Percentiles rank a stretch among this genome's conserved stretches.
Evolutionary conservation across 805 yeast species (phyloP).

Genomic region (Barnettozyma siamensis): DNA sequence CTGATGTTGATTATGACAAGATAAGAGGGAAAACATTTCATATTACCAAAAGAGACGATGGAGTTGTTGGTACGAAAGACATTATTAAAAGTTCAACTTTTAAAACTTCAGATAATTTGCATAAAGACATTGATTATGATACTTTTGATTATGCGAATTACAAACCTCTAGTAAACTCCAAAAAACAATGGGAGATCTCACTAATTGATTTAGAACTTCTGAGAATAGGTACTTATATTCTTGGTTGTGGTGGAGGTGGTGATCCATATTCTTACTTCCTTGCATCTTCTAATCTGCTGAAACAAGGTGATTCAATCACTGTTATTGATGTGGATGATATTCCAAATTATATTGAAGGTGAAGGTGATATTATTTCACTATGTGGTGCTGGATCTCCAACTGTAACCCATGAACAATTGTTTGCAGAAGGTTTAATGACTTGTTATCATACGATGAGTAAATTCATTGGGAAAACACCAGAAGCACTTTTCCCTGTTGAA

Average conservation of each 20-base stretch:
- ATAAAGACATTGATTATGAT: constrained; percentile 3
- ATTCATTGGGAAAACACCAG: constrained; percentile 27
- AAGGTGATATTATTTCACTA: constrained; percentile 29
- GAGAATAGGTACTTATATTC: constrained; percentile 40
- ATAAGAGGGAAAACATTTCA: constrained; percentile 29
- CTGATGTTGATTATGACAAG: constrained; percentile 19
- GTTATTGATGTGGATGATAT: constrained; percentile 28
- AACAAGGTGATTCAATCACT: constrained; percentile 29
- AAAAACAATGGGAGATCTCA: constrained; percentile 23
- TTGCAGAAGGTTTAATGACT: constrained; percentile 28
- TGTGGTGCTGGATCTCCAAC: constrained; percentile 24
- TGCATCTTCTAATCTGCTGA: constrained; percentile 29
- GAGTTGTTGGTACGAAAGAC: background rate
- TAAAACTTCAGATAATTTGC: background rate
- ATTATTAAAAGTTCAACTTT: constrained; percentile 8
- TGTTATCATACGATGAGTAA: constrained; percentile 26
- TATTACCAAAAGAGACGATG: constrained; percentile 21
- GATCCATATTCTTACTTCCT: constrained; percentile 37
- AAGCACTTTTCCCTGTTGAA: constrained; percentile 34
- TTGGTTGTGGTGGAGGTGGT: constrained; percentile 51
- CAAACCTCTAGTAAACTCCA: constrained; percentile 11
- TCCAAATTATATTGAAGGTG: constrained; percentile 7
- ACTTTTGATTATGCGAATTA: constrained; percentile 23
- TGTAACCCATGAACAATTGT: constrained; percentile 26
- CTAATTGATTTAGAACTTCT: constrained; percentile 35